A percentile compares a stretch with the other conserved stretches of the same genome.
Conservation (phyloP, 2,329 filamentous ascomycete genomes). For the Sarocladium strictum region DNA sequence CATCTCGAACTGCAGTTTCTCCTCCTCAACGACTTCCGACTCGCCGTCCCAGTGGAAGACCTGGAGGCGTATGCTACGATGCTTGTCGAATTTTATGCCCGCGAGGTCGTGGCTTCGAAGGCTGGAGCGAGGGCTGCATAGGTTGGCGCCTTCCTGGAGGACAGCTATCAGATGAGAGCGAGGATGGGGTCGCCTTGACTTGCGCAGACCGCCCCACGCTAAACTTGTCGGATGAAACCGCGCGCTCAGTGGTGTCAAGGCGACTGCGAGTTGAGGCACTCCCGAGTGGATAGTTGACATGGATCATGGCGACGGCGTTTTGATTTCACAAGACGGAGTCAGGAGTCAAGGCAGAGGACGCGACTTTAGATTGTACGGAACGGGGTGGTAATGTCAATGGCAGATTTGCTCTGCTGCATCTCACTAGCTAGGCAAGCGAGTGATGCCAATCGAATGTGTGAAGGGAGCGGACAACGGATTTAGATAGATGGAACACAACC, state of each 20-base stretch:
- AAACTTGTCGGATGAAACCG: slow-evolving; percentile 4
- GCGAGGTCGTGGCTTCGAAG: slow-evolving; percentile 61
- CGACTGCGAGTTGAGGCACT: background rate
- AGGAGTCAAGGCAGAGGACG: background rate
- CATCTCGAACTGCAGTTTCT: slow-evolving; percentile 95
- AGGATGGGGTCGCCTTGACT: too few species aligned
- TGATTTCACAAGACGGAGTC: background rate
- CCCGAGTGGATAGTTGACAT: background rate
- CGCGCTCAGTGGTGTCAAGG: background rate
- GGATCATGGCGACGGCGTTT: slow-evolving; percentile 9
- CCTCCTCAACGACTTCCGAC: slow-evolving; percentile 89
- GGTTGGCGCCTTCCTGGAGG: background rate
- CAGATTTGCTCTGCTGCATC: too few species aligned
- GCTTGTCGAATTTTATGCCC: slow-evolving; percentile 95
- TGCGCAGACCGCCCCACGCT: too few species aligned
- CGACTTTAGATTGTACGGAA: slow-evolving; percentile 5
- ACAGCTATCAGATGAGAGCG: background rate
- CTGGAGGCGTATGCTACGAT: slow-evolving; percentile 96
- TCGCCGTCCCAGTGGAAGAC: slow-evolving; percentile 89
- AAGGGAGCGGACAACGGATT: background rate
- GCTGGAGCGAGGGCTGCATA: slow-evolving; percentile 5
- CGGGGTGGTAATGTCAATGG: background rate
- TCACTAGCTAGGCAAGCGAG: too few species aligned
- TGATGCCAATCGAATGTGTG: background rate
- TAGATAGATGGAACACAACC: background rate